A percentile compares a stretch with the other conserved stretches of the same genome.
These are phyloP conservation scores for Cladophialophora chaetospira DNA, from an alignment of 2,329 filamentous ascomycete genomes.

Conservation along the genomic window DNA sequence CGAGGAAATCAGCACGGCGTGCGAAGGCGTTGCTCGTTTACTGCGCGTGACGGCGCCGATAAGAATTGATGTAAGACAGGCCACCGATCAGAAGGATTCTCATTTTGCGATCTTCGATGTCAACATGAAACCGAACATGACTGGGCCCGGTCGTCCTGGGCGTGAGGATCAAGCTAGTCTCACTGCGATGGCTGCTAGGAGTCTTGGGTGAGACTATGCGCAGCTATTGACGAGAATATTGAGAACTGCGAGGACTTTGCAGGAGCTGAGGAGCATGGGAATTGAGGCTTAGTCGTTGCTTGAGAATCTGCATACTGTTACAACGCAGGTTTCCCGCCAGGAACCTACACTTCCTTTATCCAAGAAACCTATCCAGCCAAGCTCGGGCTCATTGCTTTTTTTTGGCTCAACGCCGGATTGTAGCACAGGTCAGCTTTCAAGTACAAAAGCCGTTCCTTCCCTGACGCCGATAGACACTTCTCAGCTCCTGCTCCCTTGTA, in stretches of 20 bases:
- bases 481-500: too few relatives aligned
- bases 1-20: constrained; percentile 40
- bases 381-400: too few relatives aligned
- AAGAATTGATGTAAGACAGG: constrained; percentile 50
- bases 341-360: too few relatives aligned
- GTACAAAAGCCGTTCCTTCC: too few relatives aligned
- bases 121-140: constrained; percentile 58
- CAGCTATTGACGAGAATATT: constrained; percentile 44
- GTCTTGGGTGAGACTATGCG: constrained; percentile 48
- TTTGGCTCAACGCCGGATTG: too few relatives aligned
- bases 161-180: constrained; percentile 53
- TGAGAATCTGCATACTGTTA: too few relatives aligned
- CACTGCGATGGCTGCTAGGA: constrained; percentile 47
- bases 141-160: constrained; percentile 51
- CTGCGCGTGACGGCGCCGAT: constrained; percentile 49
- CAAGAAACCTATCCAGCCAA: too few relatives aligned
- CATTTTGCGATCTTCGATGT: constrained; percentile 54
- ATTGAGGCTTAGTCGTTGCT: too few relatives aligned
- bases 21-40: constrained; percentile 43
- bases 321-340: too few relatives aligned
- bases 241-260: constrained; percentile 28
- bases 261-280: background rate
- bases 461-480: too few relatives aligned
- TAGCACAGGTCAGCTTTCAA: too few relatives aligned
- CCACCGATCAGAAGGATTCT: constrained; percentile 33